These are phyloP conservation scores for Beauveria sp. DNA, from an alignment of 2,329 filamentous ascomycete genomes.

Conservation along the genomic window DNA sequence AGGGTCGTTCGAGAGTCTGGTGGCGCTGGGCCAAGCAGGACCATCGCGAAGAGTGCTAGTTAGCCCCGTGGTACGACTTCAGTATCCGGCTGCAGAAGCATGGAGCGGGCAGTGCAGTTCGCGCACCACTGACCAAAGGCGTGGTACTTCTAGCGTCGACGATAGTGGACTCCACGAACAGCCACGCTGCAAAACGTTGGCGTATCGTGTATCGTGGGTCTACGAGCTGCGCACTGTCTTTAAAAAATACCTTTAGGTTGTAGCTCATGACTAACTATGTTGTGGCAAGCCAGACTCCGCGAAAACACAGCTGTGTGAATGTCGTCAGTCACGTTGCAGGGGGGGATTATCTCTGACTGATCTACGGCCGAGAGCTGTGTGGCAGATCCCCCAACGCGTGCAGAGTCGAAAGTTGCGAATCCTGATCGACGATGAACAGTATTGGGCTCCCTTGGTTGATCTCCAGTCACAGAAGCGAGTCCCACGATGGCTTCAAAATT, in stretches of 20 bases:
- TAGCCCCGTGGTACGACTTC: not conserved
- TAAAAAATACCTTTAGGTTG: not conserved
- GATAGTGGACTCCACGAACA: not conserved
- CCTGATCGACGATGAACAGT: not conserved
- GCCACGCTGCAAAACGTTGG: not conserved
- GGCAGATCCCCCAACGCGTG: not conserved
- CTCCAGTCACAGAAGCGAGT: not conserved
- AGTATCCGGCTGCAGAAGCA: not conserved
- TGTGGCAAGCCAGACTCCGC: not conserved
- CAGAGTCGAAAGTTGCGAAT: not conserved
- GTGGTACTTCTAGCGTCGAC: not conserved
- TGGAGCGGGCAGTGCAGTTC: not conserved
- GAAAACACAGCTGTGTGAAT: not conserved
- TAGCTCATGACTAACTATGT: not conserved
- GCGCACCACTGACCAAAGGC: not conserved
- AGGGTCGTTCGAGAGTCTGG: not conserved
- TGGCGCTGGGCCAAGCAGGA: not conserved
- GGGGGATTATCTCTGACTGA: not conserved
- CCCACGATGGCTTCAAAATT: not conserved
- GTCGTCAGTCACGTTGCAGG: not conserved
- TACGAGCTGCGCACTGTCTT: not conserved
- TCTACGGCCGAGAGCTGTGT: not conserved
- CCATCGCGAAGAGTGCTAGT: not conserved
- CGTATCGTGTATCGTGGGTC: not conserved
- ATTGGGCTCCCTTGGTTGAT: not conserved